Base-by-base conservation (phyloP, 2,329 filamentous ascomycete genomes). In the Aureobasidium sp. region DNA sequence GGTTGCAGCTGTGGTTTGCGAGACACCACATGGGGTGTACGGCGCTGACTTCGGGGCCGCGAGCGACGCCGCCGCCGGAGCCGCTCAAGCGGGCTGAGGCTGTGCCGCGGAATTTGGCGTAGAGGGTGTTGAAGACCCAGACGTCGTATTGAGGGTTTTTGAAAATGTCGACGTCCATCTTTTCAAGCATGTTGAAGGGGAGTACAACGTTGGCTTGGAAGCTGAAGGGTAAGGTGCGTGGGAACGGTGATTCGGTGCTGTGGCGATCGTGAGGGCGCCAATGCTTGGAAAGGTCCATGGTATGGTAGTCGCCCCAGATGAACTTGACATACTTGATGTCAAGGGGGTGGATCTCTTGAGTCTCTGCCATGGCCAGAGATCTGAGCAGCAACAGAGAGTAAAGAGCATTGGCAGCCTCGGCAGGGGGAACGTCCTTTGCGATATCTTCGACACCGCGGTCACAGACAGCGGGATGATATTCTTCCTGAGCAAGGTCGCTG, bases 11-110 rank as follows among this genome's bases (percentile, higher is more conserved):
- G 73, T 99, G 94, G 70, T 99, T 99, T 32, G 93, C 92, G 34
- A 97, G 80, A 75, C 92, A 97, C 91, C 94, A 99, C 67, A 96
- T 85, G 2, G 93, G 91, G 75, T 97, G 92, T 32, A 97, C 92
- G 32, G 93, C 93, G 32, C 90, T 91, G 5, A 96, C 88, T 69
- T 97, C 94, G 0, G 94, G 93, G 10, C 90, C 85, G 3, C 91
- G 90, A 65, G 93, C 89, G 0, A 81, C 82, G 5, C 77, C 72
- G 53, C 79, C 70, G 16, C 68, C 70, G 3, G 67, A 63, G 5
- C 72, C 73, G 64, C 84, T 91, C 67, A 94, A 86, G 42, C 90
- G 84, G 5, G 92, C 93, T 2, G 91, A 96, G 0, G 94, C 94
- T 0, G 92, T 96, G 58, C 91, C 94, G 29, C 94, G 85, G 73